Evolutionary conservation across 2,329 filamentous ascomycete genomes (phyloP).

Genomic region (Leptographium wingfieldii): DNA sequence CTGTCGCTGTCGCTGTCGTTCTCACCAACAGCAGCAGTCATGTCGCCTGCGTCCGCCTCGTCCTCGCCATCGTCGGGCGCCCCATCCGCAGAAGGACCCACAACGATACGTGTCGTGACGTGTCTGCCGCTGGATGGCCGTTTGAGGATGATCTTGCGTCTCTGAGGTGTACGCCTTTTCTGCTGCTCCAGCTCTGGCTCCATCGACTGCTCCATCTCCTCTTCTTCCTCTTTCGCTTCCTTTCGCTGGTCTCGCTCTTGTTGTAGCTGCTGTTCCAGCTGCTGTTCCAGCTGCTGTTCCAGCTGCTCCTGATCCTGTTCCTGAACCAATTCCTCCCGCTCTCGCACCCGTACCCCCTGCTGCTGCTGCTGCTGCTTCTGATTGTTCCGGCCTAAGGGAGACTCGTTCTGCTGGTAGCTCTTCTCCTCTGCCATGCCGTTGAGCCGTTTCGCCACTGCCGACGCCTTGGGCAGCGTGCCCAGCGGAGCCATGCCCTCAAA

Average conservation of each 20-base stretch:
- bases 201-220: not conserved
- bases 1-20: not conserved
- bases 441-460: constrained; percentile 36
- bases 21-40: not conserved
- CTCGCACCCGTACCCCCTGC: too few species aligned
- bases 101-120: constrained; percentile 8
- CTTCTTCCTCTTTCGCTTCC: not conserved
- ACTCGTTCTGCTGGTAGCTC: constrained; percentile 1
- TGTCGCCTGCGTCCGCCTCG: not conserved
- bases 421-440: constrained; percentile 9
- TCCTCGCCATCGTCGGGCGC: constrained; percentile 8
- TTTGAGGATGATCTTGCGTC: constrained; percentile 34
- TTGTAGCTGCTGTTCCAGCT: not conserved
- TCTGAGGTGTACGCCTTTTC: not conserved
- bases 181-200: constrained; percentile 12
- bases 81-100: constrained; percentile 12
- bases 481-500: constrained; percentile 75
- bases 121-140: constrained; percentile 18
- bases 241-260: not conserved
- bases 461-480: constrained; percentile 55
- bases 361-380: not conserved
- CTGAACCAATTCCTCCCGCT: too few species aligned
- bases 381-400: not conserved
- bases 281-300: not conserved
- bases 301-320: not conserved